Evolutionary conservation across 2,329 filamentous ascomycete genomes (phyloP), one percentile per base, ranked within the genome.

Genomic region (Calonectria montana): DNA sequence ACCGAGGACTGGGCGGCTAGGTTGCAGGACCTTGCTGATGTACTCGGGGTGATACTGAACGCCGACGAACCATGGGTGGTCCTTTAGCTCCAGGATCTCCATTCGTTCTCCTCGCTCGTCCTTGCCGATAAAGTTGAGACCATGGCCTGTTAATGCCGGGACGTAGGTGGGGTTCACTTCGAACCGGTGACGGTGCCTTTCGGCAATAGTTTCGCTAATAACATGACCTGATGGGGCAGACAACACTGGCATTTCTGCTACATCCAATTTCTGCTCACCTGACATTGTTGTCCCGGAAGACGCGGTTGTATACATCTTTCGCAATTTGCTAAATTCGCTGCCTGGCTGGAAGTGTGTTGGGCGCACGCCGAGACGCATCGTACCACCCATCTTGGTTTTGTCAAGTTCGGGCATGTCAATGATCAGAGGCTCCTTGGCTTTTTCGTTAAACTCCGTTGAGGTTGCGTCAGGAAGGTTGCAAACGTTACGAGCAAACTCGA

Each of bases 171-270:
- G 95, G 84, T 97, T 97, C 76, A 97, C 94, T 85, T 98, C 95
- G 82, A 97, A 97, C 43, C 95, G 91, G 84, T 98, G 95, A 71
- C 95, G 91, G 83, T 98, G 95, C 63, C 95, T 91, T 86, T 97
- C 95, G 71, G 43, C 43, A 23, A 47, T 23, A 23, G 43, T 47
- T 23, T 47, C n/a, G 43, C 88, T 84, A 59, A 93, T 88, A 23
- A 84, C 82, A 1, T 86, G 82, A 25, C 39, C 21, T 39, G n/a
- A 16, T 16, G 53, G 12, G n/a, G 37, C 2, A 59, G 31, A 39
- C 18, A 25, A 53, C 9, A 21, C 29, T n/a, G n/a, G 43, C 18
- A 12, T 23, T 18, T 7, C 2, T 3, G 18, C 29, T 21, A 12
- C 12, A 18, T n/a, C 18, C 18, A 18, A n/a, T 10, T 35, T 29